phyloP scores from a whole-genome alignment of 2,329 filamentous ascomycete species.

The Colletotrichum navitas region DNA sequence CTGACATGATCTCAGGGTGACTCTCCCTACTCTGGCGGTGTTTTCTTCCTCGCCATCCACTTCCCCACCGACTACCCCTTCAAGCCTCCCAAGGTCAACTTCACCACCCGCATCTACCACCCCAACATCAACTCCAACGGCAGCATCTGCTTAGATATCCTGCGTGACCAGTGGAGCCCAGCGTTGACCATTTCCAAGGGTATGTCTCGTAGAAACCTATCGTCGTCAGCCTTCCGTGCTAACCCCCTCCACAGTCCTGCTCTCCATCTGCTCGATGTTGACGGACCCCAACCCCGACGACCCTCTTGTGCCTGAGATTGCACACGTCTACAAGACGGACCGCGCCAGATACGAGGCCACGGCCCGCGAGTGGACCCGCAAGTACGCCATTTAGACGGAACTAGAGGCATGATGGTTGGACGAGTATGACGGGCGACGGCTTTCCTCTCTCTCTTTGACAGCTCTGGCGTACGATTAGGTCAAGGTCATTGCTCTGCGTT shows the following conservation, averaged over 20 bases:
- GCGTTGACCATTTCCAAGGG: conserved; percentile 99
- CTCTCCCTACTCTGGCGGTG: conserved; percentile 96
- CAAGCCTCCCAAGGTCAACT: conserved; percentile 99
- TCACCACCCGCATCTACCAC: conserved; percentile 99
- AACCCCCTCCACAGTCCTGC: conserved; percentile 73
- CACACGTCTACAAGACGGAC: conserved; percentile 99
- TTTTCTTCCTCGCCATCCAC: conserved; percentile 99
- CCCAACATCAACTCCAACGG: conserved; percentile 99
- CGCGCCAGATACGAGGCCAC: conserved; percentile 95
- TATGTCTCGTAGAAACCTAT: conserved; percentile 55
- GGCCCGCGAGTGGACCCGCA: conserved; percentile 97
- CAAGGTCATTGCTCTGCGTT: conserved; percentile 42
- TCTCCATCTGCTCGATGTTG: conserved; percentile 99
- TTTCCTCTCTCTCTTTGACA: conserved; percentile 40
- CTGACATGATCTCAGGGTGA: conserved; percentile 72
- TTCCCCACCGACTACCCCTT: conserved; percentile 99
- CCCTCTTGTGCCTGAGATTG: conserved; percentile 97
- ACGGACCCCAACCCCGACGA: conserved; percentile 99
- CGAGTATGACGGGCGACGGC: conserved; percentile 39
- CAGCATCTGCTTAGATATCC: conserved; percentile 98
- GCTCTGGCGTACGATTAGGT: conserved; percentile 41
- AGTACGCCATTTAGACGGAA: conserved; percentile 87
- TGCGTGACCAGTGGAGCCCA: conserved; percentile 99
- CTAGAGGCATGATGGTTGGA: conserved; percentile 39
- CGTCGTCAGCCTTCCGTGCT: conserved; percentile 4